A percentile compares a stretch with the other conserved stretches of the same genome.
These are phyloP conservation scores for Phialophora verrucosa DNA, from an alignment of 2,329 filamentous ascomycete species.

Conservation along the genomic window DNA sequence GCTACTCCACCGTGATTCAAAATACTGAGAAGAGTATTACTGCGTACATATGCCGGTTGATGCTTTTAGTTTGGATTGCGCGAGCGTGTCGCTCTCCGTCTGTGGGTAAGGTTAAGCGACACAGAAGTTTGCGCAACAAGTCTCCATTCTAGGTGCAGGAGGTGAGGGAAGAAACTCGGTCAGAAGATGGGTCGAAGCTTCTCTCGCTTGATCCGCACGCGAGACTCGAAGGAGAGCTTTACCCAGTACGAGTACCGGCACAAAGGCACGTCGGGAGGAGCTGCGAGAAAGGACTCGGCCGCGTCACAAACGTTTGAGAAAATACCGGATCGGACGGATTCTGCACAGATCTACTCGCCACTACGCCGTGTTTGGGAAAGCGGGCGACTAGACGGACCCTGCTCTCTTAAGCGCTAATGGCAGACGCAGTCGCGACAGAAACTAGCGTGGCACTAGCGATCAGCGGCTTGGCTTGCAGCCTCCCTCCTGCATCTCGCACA, in stretches of 20 bases:
- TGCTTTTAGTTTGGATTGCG: background rate
- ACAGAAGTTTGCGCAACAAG: conserved; percentile 1
- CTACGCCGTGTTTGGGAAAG: background rate
- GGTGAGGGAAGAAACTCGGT: conserved; percentile 13
- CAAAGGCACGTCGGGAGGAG: background rate
- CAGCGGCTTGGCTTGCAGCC: background rate
- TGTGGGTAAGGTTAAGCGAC: conserved; percentile 1
- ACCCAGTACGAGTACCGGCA: background rate
- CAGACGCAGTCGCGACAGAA: conserved; percentile 1
- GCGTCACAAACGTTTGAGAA: background rate
- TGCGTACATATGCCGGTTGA: too few relatives aligned
- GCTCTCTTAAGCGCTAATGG: background rate
- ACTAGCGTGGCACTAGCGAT: background rate
- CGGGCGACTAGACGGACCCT: background rate
- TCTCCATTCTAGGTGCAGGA: conserved; percentile 6
- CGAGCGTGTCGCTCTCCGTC: background rate
- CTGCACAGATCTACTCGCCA: background rate
- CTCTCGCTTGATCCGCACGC: conserved; percentile 11
- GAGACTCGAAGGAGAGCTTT: background rate
- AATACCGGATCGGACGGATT: background rate
- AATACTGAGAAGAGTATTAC: background rate
- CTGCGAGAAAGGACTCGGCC: background rate
- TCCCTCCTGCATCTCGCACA: background rate
- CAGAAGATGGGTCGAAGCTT: conserved; percentile 18
- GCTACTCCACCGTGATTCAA: background rate